A percentile compares a stretch with the other conserved stretches of the same genome.
Evolutionary conservation across 805 yeast genomes (phyloP).

Genomic region (Myxozyma mucilagina): DNA sequence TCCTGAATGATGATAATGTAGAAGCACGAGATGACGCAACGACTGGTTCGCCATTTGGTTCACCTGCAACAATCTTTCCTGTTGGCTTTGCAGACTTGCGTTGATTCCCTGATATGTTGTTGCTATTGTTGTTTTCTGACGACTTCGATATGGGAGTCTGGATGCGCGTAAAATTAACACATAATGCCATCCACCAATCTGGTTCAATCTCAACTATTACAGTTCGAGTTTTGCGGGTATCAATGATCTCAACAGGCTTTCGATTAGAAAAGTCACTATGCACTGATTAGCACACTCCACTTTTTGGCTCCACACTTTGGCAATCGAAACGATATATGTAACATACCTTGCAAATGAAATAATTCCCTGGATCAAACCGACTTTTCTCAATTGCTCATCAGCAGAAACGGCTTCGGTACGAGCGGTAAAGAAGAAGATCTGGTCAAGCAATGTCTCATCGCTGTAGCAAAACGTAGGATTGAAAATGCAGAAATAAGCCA

Average conservation of each 20-base stretch:
- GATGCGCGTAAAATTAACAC: slow-evolving; percentile 26
- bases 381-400: slow-evolving; percentile 30
- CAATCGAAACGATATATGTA: background rate
- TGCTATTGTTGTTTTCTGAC: background rate
- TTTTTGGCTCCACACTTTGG: background rate
- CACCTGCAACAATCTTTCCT: background rate
- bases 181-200: slow-evolving; percentile 30
- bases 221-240: slow-evolving; percentile 30
- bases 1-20: slow-evolving; percentile 23
- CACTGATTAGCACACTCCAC: background rate
- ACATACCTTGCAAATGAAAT: slow-evolving; percentile 30
- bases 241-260: slow-evolving; percentile 31
- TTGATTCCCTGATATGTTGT: background rate
- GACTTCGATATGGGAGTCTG: slow-evolving; percentile 18
- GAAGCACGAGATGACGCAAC: slow-evolving; percentile 1
- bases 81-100: background rate
- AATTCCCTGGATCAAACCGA: slow-evolving; percentile 30
- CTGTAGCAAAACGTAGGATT: slow-evolving; percentile 22
- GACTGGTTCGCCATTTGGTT: background rate
- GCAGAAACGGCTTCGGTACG: slow-evolving; percentile 23
- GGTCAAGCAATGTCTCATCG: slow-evolving; percentile 29
- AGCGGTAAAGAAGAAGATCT: slow-evolving; percentile 27
- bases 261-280: slow-evolving; percentile 27
- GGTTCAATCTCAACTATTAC: slow-evolving; percentile 30
- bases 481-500: slow-evolving; percentile 29